Base-by-base conservation (phyloP, 768 basidiomycete species). In the Paxillus rubicundulus region DNA sequence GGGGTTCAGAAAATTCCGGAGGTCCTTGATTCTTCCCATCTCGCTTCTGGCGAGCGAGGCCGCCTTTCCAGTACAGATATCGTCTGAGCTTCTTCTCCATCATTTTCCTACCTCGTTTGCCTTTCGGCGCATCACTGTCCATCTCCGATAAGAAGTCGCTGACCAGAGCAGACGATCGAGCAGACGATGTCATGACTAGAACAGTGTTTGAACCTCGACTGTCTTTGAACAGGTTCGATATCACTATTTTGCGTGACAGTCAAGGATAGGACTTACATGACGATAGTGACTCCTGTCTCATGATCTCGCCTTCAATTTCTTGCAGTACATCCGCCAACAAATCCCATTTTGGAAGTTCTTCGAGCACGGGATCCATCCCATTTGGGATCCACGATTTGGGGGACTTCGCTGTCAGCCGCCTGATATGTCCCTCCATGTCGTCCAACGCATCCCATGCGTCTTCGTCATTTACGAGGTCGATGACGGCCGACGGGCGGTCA, bases 261-360 rank as follows among this genome's bases (percentile, higher is more conserved):
- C 33, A 20, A 36, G 9, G 9, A 17, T 2, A 47, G 24, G 14
- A 28, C 63, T 54, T 37, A 67, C 64, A 51, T 6, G 55, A 57
- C 7, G 63, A 61, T 27, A 70, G 50, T 9, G 76, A 74, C 56
- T 86, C 81, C 55, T 82, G 79, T 39, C 83, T 75, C 52, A 89
- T 74, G 28, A 89, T 86, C 58, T 94, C 91, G 53, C 84, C 84
- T 68, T 98, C 97, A 2, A 93, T 87, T 71, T 99, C 97, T 46
- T 91, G 78, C 40, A 99, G 67, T 0, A 95, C 80, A n/a, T 92
- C 89, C 0, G 85, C 79, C 12, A 99, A 72, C 8, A 95, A 66
- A 50, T 79, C 79, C 96, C 97, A 98, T 67, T 99, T 99, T 0
- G 95, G 95, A 40, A 90, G 79, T 63, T 98, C 97, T 70, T 98